Base-by-base conservation (phyloP, 148 eudicot species). In the Fagopyrum esculentum region DNA sequence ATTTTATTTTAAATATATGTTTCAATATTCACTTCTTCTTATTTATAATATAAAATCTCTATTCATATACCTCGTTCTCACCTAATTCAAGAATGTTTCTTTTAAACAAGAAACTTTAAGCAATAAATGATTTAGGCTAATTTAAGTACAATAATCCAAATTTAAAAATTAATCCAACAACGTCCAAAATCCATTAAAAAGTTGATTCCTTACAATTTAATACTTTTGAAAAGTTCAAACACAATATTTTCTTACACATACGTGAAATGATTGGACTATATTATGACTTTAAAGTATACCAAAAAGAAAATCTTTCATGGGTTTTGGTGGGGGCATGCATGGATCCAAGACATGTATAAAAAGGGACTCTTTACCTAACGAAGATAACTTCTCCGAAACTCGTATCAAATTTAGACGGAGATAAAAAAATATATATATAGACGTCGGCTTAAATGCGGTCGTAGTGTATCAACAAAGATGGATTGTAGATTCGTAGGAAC, bases 341-440 rank as follows among this genome's bases (percentile, higher is more conserved):
- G 22, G 29, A 57, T 9, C 26, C 22, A 35, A 35, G 40, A 57
- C 29, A 57, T 57, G 57, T 6, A 11, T 66, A 15, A 35, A 40
- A 66, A 66, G 40, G 6, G 71, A 66, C 71, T n/a, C 3, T 66
- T 66, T 19, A 66, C 71, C 71, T 66, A 66, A 66, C 47, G 5
- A 66, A 0, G 40, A 35, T 2, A 35, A 35, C 40, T 35, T 35
- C 40, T 35, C 40, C 3, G 40, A 35, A 35, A 35, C 40, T 35
- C 40, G 40, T 35, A 35, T 35, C 40, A 35, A 35, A 35, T 35
- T 1, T 35, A 35, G 40, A 35, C 40, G 40, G 40, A 35, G 40
- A 35, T 1, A 35, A 35, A 35, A 35, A 35, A 35, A 35, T 35
- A 35, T 22, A 22, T 22, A 22, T 22, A 22, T 22, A 22, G 26